Evolutionary conservation across 805 yeast genomes (phyloP).

Genomic region (Saccharomycopsis sp.): DNA sequence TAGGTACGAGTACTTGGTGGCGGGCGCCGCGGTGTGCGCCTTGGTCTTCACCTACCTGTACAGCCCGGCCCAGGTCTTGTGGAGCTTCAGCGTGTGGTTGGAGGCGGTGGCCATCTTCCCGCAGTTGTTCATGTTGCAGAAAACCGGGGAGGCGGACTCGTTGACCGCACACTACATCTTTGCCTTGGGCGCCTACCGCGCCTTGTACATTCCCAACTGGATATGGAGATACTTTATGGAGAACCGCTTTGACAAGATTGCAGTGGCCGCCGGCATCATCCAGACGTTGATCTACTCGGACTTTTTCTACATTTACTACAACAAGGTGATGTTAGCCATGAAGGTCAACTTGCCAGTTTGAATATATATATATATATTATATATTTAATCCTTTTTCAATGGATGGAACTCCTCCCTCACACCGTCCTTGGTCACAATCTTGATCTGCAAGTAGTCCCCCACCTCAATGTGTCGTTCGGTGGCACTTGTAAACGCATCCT

Average conservation of each 20-base stretch:
- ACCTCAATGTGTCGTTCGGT: slow-evolving; percentile 98
- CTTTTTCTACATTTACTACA: slow-evolving; percentile 88
- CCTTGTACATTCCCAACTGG: slow-evolving; percentile 92
- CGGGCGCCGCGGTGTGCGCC: slow-evolving; percentile 48
- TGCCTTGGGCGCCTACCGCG: slow-evolving; percentile 85
- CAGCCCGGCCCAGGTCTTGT: slow-evolving; percentile 51
- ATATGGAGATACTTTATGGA: slow-evolving; percentile 69
- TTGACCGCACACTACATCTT: slow-evolving; percentile 89
- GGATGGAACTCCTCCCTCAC: slow-evolving; percentile 76
- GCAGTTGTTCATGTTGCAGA: slow-evolving; percentile 82
- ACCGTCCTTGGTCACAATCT: slow-evolving; percentile 90
- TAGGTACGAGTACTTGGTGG: slow-evolving; percentile 59
- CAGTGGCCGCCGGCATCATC: slow-evolving; percentile 69
- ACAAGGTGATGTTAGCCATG: slow-evolving; percentile 67
- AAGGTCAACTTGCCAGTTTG: slow-evolving; percentile 61
- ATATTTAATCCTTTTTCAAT: slow-evolving; percentile 68
- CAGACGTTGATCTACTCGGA: slow-evolving; percentile 90
- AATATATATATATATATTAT: slow-evolving; percentile 2
- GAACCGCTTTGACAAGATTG: slow-evolving; percentile 54
- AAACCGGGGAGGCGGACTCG: slow-evolving; percentile 79
- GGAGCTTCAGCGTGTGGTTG: slow-evolving; percentile 91
- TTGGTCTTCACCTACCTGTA: slow-evolving; percentile 62
- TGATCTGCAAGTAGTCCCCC: slow-evolving; percentile 90
- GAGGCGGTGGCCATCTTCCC: slow-evolving; percentile 90
- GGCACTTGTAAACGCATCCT: slow-evolving; percentile 92